Percentiles rank a stretch among this genome's conserved stretches.
These are phyloP conservation scores for Solanum chilense DNA, from an alignment of 257 asterid genomes.

Conservation along the genomic window DNA sequence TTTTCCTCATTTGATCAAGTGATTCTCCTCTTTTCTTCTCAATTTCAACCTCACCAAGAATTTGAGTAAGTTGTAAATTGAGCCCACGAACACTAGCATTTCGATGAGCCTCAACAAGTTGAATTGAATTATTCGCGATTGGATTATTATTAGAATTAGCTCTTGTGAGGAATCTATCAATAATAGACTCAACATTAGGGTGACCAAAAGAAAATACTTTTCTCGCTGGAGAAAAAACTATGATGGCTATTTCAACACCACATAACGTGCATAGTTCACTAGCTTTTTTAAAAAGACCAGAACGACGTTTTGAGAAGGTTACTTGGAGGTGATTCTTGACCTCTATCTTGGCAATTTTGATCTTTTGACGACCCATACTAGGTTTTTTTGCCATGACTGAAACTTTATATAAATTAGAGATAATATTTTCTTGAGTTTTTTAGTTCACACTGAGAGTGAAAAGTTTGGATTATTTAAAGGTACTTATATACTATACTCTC, in stretches of 20 bases:
- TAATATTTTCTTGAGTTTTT: not conserved
- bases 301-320: conserved; percentile 63
- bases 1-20: conserved; percentile 38
- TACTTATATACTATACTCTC: not conserved
- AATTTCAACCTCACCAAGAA: conserved; percentile 31
- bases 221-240: conserved; percentile 71
- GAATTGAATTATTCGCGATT: conserved; percentile 9
- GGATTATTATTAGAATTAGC: not conserved
- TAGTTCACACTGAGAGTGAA: not conserved
- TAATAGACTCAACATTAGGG: conserved; percentile 46
- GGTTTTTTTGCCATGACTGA: conserved; percentile 47
- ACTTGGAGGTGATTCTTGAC: conserved; percentile 58
- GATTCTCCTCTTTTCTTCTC: conserved; percentile 52
- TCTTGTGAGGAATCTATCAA: conserved; percentile 29
- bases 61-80: conserved; percentile 44
- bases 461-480: not conserved
- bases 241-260: conserved; percentile 55
- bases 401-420: not conserved
- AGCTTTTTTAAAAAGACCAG: conserved; percentile 65
- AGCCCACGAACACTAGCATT: conserved; percentile 39
- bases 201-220: conserved; percentile 74
- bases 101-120: conserved; percentile 37
- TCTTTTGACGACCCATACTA: conserved; percentile 66
- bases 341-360: conserved; percentile 64
- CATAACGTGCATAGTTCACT: conserved; percentile 65